These are phyloP conservation scores for Pilobolus umbonatus DNA, from an alignment of 192 early-diverging fungal species.

Conservation along the genomic window DNA sequence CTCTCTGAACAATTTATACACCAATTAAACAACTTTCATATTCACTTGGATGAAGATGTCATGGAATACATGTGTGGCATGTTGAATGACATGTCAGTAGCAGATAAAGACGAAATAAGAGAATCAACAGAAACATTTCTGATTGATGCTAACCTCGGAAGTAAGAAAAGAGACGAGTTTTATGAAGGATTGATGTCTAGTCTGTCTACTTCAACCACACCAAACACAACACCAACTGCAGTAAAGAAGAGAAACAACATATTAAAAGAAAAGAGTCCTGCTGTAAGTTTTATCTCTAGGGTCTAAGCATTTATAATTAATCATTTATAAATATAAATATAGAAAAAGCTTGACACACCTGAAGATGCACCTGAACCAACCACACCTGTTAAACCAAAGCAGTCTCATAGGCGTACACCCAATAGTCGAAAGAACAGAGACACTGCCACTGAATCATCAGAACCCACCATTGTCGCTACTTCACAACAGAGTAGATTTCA, in stretches of 20 bases:
- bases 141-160: slow-evolving; percentile 44
- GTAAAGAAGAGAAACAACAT: background rate
- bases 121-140: slow-evolving; percentile 50
- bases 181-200: slow-evolving; percentile 21
- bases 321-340: background rate
- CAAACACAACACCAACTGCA: background rate
- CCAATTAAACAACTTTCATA: slow-evolving; percentile 22
- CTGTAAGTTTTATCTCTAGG: background rate
- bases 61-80: slow-evolving; percentile 43
- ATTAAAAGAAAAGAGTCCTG: background rate
- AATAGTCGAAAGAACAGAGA: too few species aligned
- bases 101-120: slow-evolving; percentile 35
- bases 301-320: background rate
- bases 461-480: slow-evolving; percentile 55
- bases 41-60: slow-evolving; percentile 44
- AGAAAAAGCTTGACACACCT: background rate
- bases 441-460: slow-evolving; percentile 26
- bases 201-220: background rate
- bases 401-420: background rate
- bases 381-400: background rate
- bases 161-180: slow-evolving; percentile 37
- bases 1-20: slow-evolving; percentile 9
- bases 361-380: slow-evolving; percentile 9
- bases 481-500: slow-evolving; percentile 86
- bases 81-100: slow-evolving; percentile 28